A percentile compares a stretch with the other conserved stretches of the same genome.
phyloP scores from a whole-genome alignment of 352 stramenopile species.

The Phytopythium litorale region DNA sequence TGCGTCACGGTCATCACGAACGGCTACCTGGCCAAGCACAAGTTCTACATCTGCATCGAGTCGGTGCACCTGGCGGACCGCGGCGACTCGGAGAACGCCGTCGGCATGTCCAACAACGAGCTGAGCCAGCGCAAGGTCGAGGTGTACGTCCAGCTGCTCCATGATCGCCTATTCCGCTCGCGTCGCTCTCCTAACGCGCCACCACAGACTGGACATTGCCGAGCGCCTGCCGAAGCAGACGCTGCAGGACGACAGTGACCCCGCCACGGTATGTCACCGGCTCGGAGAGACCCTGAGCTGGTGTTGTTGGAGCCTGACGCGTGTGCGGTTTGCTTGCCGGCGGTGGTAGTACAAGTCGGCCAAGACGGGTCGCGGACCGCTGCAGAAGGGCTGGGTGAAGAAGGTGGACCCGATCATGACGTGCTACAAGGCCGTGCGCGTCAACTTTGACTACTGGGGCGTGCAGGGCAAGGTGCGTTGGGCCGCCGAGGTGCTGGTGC shows the following conservation, averaged over 20 bases:
- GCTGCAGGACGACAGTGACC: conserved; percentile 67
- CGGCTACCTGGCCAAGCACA: conserved; percentile 81
- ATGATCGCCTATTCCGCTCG: not conserved
- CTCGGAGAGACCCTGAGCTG: not conserved
- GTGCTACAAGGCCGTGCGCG: conserved; percentile 83
- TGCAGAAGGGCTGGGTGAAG: conserved; percentile 62
- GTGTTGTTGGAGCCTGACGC: not conserved
- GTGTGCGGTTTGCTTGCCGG: not conserved
- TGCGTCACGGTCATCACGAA: conserved; percentile 86
- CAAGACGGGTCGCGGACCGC: conserved; percentile 68
- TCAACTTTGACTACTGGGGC: conserved; percentile 89
- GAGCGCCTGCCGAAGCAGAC: conserved; percentile 73
- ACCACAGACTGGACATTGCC: conserved; percentile 64
- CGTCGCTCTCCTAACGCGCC: not conserved
- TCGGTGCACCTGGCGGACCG: conserved; percentile 65
- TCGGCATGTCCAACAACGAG: conserved; percentile 65
- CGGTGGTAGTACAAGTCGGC: conserved; percentile 50
- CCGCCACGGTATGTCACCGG: conserved; percentile 35
- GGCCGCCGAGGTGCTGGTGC: too few relatives aligned
- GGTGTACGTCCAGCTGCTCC: conserved; percentile 35
- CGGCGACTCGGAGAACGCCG: conserved; percentile 60
- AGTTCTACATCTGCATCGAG: conserved; percentile 87
- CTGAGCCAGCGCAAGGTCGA: conserved; percentile 73
- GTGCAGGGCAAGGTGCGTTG: conserved; percentile 63
- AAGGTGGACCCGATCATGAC: conserved; percentile 79